phyloP scores from a whole-genome alignment of 148 eudicot species.

The Salicornia ramosissima region DNA sequence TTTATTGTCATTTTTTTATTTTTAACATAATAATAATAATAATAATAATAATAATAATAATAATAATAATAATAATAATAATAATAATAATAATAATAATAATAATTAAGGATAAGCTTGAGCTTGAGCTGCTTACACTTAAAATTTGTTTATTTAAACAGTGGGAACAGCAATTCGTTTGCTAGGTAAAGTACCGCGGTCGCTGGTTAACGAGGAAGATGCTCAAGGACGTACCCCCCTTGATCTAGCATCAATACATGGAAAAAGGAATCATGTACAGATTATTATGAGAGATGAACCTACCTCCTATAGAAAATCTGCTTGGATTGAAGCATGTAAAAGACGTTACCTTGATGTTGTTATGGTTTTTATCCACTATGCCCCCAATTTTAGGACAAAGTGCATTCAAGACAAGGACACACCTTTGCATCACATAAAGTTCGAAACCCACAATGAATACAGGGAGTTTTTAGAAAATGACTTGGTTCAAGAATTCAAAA shows the following conservation, averaged over 20 bases:
- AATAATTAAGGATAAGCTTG: too few relatives aligned
- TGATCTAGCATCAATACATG: neutral
- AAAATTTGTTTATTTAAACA: too few relatives aligned
- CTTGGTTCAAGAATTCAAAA: slow-evolving; percentile 7
- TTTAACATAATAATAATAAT: too few relatives aligned
- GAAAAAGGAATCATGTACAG: too few relatives aligned
- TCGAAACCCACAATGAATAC: neutral
- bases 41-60: too few relatives aligned
- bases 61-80: too few relatives aligned
- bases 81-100: too few relatives aligned
- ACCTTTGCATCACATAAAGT: neutral
- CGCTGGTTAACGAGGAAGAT: neutral
- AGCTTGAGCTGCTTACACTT: too few relatives aligned
- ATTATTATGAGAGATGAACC: too few relatives aligned
- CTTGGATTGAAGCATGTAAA: slow-evolving; percentile 6
- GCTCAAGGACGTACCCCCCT: neutral
- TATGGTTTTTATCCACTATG: neutral
- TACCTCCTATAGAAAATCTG: neutral
- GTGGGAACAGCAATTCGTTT: neutral
- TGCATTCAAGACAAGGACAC: neutral
- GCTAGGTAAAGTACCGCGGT: neutral
- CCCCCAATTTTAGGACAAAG: neutral
- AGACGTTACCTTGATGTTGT: neutral
- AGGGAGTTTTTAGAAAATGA: neutral
- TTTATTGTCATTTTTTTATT: too few relatives aligned